Conservation (phyloP, 208 protist species). For the Trypanosoma rangeli region DNA sequence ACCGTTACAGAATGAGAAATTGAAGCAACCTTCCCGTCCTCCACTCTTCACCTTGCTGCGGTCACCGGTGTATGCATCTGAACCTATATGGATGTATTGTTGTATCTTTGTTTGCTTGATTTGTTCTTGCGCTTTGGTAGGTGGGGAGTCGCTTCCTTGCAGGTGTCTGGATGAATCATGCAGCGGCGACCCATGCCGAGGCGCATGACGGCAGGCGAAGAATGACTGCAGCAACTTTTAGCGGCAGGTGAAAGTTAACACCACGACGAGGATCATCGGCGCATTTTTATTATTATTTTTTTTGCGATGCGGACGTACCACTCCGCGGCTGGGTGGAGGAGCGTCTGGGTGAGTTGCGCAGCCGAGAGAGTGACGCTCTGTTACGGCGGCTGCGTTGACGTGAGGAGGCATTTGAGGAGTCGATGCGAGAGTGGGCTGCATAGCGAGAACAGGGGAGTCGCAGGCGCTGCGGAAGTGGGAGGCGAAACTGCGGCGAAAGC, state of each 20-base stretch:
- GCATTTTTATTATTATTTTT: too few relatives aligned
- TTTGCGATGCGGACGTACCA: too few relatives aligned
- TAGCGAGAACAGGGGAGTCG: conserved; percentile 4
- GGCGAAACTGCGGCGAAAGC: too few relatives aligned
- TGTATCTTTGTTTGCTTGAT: not conserved
- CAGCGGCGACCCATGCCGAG: not conserved
- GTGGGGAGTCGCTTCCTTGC: not conserved
- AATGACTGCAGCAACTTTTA: conserved; percentile 1
- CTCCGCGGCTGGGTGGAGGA: too few relatives aligned
- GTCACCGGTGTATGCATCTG: not conserved
- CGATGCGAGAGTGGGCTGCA: conserved; percentile 6
- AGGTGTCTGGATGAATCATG: not conserved
- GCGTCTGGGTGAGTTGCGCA: too few relatives aligned
- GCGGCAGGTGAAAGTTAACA: not conserved
- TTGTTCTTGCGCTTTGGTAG: too few relatives aligned
- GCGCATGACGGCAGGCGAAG: not conserved
- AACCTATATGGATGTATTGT: not conserved
- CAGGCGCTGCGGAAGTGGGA: not conserved
- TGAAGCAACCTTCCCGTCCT: not conserved
- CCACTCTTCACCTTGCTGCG: not conserved
- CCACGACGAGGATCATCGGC: too few relatives aligned
- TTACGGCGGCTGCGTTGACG: not conserved
- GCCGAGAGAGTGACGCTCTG: not conserved
- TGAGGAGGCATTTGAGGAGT: not conserved
- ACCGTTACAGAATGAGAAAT: too few relatives aligned